Conservation (phyloP, 2,329 filamentous ascomycete species). For the Penicillium sp. region DNA sequence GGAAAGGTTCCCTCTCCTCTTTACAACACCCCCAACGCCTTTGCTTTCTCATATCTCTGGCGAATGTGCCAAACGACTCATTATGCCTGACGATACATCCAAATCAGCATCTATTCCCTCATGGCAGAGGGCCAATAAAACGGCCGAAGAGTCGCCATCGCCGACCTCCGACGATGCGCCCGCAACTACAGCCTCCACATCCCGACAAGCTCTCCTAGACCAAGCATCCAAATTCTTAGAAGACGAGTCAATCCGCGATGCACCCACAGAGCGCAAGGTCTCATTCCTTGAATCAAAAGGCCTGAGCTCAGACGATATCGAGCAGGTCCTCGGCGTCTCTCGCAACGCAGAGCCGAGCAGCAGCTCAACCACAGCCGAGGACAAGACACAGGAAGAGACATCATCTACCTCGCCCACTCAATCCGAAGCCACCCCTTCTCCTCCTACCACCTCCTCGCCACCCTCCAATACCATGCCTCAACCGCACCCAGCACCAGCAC, state of each 20-base stretch:
- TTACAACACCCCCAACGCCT: background rate
- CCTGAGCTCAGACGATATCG: constrained; percentile 64
- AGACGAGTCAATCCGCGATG: constrained; percentile 68
- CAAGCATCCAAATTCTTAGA: constrained; percentile 74
- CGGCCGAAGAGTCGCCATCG: constrained; percentile 32
- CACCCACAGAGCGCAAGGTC: constrained; percentile 68
- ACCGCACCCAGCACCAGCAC: constrained; percentile 14
- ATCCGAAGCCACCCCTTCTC: constrained; percentile 8
- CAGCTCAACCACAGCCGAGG: constrained; percentile 14
- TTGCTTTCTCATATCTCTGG: background rate
- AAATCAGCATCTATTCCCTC: constrained; percentile 38
- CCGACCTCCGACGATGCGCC: constrained; percentile 27
- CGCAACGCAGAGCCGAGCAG: constrained; percentile 32
- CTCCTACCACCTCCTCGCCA: constrained; percentile 7
- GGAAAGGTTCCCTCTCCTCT: constrained; percentile 16
- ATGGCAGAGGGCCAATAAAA: constrained; percentile 36
- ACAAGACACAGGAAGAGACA: constrained; percentile 10
- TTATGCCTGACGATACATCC: constrained; percentile 36
- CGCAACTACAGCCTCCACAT: constrained; percentile 13
- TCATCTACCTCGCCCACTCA: constrained; percentile 7
- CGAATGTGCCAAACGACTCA: background rate
- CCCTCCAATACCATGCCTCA: constrained; percentile 17
- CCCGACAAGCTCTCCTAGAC: constrained; percentile 51
- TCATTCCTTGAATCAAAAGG: constrained; percentile 78
- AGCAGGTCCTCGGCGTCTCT: constrained; percentile 57